Conservation (phyloP, 306 rosid genomes). For the Pyrus betulifolia region DNA sequence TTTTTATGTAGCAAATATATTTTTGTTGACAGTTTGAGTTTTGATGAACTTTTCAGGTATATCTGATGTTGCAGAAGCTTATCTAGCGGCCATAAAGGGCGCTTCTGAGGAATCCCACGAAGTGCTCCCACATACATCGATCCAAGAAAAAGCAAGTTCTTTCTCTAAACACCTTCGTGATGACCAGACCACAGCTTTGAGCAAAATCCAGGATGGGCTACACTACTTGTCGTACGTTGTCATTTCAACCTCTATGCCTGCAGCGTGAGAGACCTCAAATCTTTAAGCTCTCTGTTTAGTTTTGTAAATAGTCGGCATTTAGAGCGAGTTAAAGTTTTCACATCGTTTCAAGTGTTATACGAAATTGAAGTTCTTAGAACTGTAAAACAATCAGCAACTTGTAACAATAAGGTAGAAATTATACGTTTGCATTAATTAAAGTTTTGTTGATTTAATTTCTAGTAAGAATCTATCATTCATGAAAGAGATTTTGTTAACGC, state of each 20-base stretch:
- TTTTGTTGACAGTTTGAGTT: background rate
- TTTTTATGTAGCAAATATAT: background rate
- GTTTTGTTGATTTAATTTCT: background rate
- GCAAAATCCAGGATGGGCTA: conserved; percentile 81
- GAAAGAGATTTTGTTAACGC: too few relatives aligned
- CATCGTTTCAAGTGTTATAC: background rate
- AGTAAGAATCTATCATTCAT: too few relatives aligned
- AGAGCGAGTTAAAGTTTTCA: background rate
- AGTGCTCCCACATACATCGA: conserved; percentile 38
- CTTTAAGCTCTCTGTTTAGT: conserved; percentile 3
- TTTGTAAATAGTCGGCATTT: conserved; percentile 27
- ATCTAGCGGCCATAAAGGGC: conserved; percentile 70
- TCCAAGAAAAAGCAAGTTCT: conserved; percentile 62
- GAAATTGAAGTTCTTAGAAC: background rate
- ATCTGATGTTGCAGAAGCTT: conserved; percentile 81
- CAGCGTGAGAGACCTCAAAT: conserved; percentile 33
- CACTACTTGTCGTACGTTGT: conserved; percentile 70
- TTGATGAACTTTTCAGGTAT: conserved; percentile 48
- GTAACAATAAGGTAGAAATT: background rate
- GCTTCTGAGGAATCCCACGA: conserved; percentile 50
- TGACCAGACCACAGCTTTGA: conserved; percentile 67
- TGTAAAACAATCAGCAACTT: background rate
- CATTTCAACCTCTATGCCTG: conserved; percentile 68
- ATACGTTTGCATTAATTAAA: background rate
- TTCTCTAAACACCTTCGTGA: conserved; percentile 54